Conservation (phyloP, 164 flowering plant genomes). For the Aristolochia californica region DNA sequence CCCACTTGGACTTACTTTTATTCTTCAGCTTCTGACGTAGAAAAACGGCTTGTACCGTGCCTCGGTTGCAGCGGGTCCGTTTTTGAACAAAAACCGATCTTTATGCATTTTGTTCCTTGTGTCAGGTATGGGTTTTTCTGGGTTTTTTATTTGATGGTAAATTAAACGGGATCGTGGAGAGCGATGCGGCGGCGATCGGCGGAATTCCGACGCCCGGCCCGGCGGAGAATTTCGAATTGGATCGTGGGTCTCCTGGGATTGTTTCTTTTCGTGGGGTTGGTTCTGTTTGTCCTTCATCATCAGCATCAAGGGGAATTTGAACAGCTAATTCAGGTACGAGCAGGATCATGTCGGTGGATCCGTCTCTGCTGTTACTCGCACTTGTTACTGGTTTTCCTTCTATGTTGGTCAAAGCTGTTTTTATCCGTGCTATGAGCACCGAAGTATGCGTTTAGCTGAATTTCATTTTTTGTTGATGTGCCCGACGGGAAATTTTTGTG, state of each 20-base stretch:
- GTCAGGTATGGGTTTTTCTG: neutral
- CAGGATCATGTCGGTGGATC: neutral
- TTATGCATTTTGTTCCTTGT: neutral
- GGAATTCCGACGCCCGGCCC: slow-evolving; percentile 79
- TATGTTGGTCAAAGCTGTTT: neutral
- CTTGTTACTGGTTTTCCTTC: neutral
- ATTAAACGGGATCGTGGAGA: neutral
- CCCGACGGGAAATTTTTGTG: neutral
- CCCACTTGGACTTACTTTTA: no score
- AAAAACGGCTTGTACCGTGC: no score
- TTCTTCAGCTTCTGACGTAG: no score
- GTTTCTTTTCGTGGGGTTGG: slow-evolving; percentile 47
- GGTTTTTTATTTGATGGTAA: neutral
- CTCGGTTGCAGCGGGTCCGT: no score
- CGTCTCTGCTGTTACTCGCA: neutral
- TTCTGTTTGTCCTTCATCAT: slow-evolving; percentile 70
- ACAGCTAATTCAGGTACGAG: slow-evolving; percentile 6
- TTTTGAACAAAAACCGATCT: no score
- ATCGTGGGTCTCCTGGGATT: slow-evolving; percentile 64
- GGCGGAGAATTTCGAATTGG: slow-evolving; percentile 68
- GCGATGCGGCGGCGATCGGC: slow-evolving; percentile 82
- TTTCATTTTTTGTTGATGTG: neutral
- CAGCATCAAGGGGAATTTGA: slow-evolving; percentile 41
- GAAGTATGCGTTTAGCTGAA: neutral
- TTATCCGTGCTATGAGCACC: neutral